Conservation (phyloP, 2,329 filamentous ascomycete species). For the Purpureocillium lavendulum region DNA sequence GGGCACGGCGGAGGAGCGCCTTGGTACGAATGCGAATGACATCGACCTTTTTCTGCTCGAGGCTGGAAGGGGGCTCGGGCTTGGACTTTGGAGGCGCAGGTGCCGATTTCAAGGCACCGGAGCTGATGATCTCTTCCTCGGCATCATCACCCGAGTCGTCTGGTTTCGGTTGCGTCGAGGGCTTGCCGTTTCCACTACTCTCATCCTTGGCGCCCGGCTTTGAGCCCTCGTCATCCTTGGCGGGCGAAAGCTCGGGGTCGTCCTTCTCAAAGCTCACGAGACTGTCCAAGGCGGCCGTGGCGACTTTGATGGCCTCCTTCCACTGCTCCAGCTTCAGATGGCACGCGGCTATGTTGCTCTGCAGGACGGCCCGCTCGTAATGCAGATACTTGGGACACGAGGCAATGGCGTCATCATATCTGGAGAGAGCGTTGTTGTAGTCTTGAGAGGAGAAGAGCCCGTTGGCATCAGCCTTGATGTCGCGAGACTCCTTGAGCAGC, state of each 20-base stretch:
- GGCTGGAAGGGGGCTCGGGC: slow-evolving; percentile 6
- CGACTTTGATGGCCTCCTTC: slow-evolving; percentile 71
- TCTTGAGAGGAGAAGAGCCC: slow-evolving; percentile 63
- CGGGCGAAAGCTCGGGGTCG: slow-evolving; percentile 17
- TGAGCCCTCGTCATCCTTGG: slow-evolving; percentile 30
- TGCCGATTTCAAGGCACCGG: slow-evolving; percentile 44
- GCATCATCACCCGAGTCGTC: slow-evolving; percentile 34
- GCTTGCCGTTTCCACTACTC: slow-evolving; percentile 3
- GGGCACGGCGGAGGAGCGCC: slow-evolving; percentile 70
- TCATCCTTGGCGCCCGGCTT: slow-evolving; percentile 24
- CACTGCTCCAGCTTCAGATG: slow-evolving; percentile 78
- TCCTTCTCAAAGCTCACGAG: slow-evolving; percentile 52
- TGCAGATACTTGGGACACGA: slow-evolving; percentile 78
- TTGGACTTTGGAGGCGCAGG: slow-evolving; percentile 18
- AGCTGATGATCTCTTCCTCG: slow-evolving; percentile 52
- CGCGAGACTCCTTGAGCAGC: slow-evolving; percentile 63
- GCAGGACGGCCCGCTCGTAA: slow-evolving; percentile 79
- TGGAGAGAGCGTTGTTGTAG: slow-evolving; percentile 70
- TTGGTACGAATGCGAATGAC: slow-evolving; percentile 74
- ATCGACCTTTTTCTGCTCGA: slow-evolving; percentile 38
- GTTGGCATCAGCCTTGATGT: slow-evolving; percentile 71
- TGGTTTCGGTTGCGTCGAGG: slow-evolving; percentile 15
- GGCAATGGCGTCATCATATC: slow-evolving; percentile 72
- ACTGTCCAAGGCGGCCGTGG: slow-evolving; percentile 63
- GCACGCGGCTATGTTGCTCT: slow-evolving; percentile 84